These are phyloP conservation scores for Astragalus membranaceus DNA, from an alignment of 306 rosid species.

Conservation along the genomic window DNA sequence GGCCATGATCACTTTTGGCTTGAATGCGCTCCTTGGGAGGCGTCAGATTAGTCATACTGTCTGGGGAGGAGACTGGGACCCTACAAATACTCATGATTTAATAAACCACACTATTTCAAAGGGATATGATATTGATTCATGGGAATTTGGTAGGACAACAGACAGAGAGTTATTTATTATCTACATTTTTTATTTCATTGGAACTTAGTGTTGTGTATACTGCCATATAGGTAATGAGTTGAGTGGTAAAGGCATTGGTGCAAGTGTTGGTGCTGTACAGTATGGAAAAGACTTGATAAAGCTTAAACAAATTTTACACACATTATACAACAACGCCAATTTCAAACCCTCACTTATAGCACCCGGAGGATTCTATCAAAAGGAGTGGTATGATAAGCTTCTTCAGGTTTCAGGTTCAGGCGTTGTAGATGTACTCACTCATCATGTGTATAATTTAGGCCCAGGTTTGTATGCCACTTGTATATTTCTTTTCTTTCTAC, in stretches of 20 bases:
- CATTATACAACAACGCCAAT: slow-evolving; percentile 39
- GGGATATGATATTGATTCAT: slow-evolving; percentile 72
- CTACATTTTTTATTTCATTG: slow-evolving; percentile 10
- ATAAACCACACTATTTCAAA: slow-evolving; percentile 65
- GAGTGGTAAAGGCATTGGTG: slow-evolving; percentile 79
- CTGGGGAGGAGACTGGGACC: slow-evolving; percentile 94
- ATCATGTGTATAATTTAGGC: slow-evolving; percentile 88
- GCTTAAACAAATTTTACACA: slow-evolving; percentile 42
- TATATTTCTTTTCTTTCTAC: too few relatives aligned
- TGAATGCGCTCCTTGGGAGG: slow-evolving; percentile 90
- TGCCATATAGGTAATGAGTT: slow-evolving; percentile 77
- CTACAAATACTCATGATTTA: slow-evolving; percentile 54
- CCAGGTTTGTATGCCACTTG: slow-evolving; percentile 52
- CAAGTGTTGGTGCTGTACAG: slow-evolving; percentile 66
- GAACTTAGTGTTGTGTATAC: slow-evolving; percentile 20
- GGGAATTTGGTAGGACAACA: slow-evolving; percentile 80
- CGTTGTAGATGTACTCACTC: slow-evolving; percentile 54
- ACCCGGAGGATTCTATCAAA: slow-evolving; percentile 86
- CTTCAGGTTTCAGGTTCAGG: slow-evolving; percentile 73
- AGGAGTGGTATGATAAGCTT: slow-evolving; percentile 65
- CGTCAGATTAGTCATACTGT: slow-evolving; percentile 27
- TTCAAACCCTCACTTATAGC: slow-evolving; percentile 66
- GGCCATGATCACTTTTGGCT: slow-evolving; percentile 69
- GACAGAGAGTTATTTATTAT: slow-evolving; percentile 12
- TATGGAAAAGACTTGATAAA: slow-evolving; percentile 79